Base-by-base conservation (phyloP, 352 stramenopile genomes). In the Pythium myriotylum region DNA sequence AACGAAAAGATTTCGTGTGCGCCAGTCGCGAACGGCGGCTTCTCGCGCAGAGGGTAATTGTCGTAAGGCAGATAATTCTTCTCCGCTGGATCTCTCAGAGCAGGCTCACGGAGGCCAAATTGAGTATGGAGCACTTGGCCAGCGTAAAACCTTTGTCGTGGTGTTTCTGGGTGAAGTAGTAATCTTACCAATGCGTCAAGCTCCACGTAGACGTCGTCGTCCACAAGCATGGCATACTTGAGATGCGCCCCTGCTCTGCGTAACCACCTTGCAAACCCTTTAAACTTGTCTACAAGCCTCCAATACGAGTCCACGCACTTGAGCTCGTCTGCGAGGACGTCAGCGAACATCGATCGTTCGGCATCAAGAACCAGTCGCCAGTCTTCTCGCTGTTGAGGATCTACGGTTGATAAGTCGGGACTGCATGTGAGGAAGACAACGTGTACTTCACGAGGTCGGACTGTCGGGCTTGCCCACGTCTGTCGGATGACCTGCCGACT, bases 251-350 rank as follows among this genome's bases (percentile, higher is more conserved):
- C 3, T 3, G 39, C 51, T 54, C 35, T 8, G 19, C 29, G 46
- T 17, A 35, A 24, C 37, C 42, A 65, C 1, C 23, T 40, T 14
- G 58, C 42, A 49, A 91, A 89, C 16, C 65, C 62, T 17, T 76
- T 79, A 19, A 82, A 70, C 45, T 91, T 89, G 19, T 78, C 52
- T 0, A 81, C 59, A 33, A 89, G 45, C 5, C 56, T 45, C 8
- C 52, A 48, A 46, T 91, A 91, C 4, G 68, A 76, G 54, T 89
- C 77, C 0, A 53, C 58, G 33, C 79, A 86, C 13, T 73, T 59
- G 9, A 89, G 59, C 23, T 87, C 71, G 37, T 74, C 40, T 0
- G 74, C 84, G 2, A 91, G 65, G 0, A 91, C 35, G 26, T 89
- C 77, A 14, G 42, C 49, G 53, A 72, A 84, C 1, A 43, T 41